Percentiles rank a stretch among this genome's conserved stretches.
These are phyloP conservation scores for Tetracentron sinense DNA, from an alignment of 164 flowering plant genomes.

Conservation along the genomic window DNA sequence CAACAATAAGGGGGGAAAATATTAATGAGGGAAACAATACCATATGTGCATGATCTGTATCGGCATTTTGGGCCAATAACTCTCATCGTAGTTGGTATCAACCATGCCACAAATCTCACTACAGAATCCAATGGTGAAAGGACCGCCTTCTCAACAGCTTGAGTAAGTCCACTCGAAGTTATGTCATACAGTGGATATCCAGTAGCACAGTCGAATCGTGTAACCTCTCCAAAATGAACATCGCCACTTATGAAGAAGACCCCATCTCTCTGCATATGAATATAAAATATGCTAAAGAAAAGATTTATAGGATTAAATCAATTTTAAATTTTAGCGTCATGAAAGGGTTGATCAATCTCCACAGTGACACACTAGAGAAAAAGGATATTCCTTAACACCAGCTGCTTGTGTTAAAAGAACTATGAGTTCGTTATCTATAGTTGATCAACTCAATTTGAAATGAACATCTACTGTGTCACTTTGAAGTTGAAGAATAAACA, in stretches of 20 bases:
- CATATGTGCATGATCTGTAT: constrained; percentile 63
- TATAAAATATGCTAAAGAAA: neutral
- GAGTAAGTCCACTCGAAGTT: constrained; percentile 78
- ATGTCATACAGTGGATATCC: constrained; percentile 68
- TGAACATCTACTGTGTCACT: neutral
- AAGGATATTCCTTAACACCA: neutral
- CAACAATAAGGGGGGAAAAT: neutral
- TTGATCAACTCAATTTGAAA: neutral
- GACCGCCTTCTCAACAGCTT: constrained; percentile 63
- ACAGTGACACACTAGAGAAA: too few relatives aligned
- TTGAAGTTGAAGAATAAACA: neutral
- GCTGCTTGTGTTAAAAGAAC: too few relatives aligned
- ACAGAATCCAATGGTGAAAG: constrained; percentile 40
- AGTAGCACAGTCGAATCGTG: constrained; percentile 58
- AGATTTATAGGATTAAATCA: neutral
- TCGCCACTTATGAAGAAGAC: constrained; percentile 77
- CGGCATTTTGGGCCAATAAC: constrained; percentile 46
- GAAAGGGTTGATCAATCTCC: neutral
- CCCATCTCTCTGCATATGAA: constrained; percentile 52
- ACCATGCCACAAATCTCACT: constrained; percentile 54
- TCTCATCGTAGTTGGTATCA: constrained; percentile 63
- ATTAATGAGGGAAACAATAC: constrained; percentile 25
- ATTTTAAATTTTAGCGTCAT: neutral
- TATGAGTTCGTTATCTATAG: too few relatives aligned
- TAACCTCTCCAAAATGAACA: constrained; percentile 80